phyloP scores from a whole-genome alignment of 371 early-diverging fungal genomes.

The Mortierella sp. region DNA sequence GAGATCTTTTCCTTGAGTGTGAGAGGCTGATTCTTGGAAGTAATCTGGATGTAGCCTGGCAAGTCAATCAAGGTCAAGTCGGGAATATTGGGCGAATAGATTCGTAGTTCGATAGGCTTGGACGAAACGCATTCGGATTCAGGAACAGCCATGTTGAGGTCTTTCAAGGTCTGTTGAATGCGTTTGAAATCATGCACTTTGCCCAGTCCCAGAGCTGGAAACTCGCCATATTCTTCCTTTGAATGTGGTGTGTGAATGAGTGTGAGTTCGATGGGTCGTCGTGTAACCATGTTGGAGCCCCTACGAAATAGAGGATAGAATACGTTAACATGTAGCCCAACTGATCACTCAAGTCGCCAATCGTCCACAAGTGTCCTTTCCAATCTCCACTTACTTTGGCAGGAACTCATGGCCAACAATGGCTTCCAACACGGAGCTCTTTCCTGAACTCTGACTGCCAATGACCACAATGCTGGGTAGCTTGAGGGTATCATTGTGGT shows the following conservation, averaged over 20 bases:
- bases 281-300: conserved; percentile 98
- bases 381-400: conserved; percentile 83
- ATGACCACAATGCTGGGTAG: conserved; percentile 98
- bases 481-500: conserved; percentile 78
- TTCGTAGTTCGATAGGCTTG: conserved; percentile 93
- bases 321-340: not conserved
- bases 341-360: no score
- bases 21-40: conserved; percentile 93
- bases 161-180: conserved; percentile 90
- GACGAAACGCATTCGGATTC: conserved; percentile 93
- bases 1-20: conserved; percentile 93
- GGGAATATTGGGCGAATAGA: conserved; percentile 95
- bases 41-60: conserved; percentile 99
- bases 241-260: conserved; percentile 91
- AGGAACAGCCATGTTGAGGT: conserved; percentile 93
- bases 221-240: conserved; percentile 92
- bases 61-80: conserved; percentile 98
- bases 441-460: conserved; percentile 98
- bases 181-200: conserved; percentile 88
- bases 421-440: conserved; percentile 98
- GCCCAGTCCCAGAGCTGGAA: conserved; percentile 91
- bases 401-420: conserved; percentile 98
- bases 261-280: conserved; percentile 98
- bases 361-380: no score
- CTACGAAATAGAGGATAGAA: conserved; percentile 53